phyloP scores from a whole-genome alignment of 129 eudicot genomes.

The Helichrysum umbraculigerum region DNA sequence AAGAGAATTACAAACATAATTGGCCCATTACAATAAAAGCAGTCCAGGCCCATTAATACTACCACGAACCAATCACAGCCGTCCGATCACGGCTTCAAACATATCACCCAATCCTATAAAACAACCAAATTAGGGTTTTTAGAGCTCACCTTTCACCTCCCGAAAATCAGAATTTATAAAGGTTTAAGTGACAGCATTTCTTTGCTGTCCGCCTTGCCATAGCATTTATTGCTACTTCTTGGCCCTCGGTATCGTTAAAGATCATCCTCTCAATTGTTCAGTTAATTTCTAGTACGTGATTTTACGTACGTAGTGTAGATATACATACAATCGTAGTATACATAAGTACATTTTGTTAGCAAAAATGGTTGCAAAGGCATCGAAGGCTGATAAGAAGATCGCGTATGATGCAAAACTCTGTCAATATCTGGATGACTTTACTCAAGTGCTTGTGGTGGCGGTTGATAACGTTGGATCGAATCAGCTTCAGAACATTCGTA shows the following conservation, averaged over 20 bases:
- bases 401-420: conserved; percentile 68
- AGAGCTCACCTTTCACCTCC: conserved; percentile 10
- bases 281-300: conserved; percentile 16
- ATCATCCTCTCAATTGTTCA: conserved; percentile 30
- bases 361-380: conserved; percentile 50
- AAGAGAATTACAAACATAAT: background rate
- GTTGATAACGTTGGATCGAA: conserved; percentile 78
- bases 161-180: conserved; percentile 43
- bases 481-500: conserved; percentile 59
- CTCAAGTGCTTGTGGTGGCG: conserved; percentile 57
- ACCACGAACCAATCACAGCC: conserved; percentile 9
- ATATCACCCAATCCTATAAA: background rate
- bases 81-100: conserved; percentile 19
- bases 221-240: conserved; percentile 40
- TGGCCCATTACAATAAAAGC: conserved; percentile 14
- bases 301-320: background rate
- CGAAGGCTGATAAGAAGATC: conserved; percentile 79
- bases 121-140: conserved; percentile 10
- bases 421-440: conserved; percentile 59
- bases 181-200: conserved; percentile 62
- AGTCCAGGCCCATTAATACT: conserved; percentile 12
- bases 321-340: background rate
- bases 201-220: conserved; percentile 71
- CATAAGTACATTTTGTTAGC: background rate
- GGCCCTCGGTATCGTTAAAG: conserved; percentile 66